phyloP scores from a whole-genome alignment of 2,329 filamentous ascomycete genomes.

The Knufia fluminis region DNA sequence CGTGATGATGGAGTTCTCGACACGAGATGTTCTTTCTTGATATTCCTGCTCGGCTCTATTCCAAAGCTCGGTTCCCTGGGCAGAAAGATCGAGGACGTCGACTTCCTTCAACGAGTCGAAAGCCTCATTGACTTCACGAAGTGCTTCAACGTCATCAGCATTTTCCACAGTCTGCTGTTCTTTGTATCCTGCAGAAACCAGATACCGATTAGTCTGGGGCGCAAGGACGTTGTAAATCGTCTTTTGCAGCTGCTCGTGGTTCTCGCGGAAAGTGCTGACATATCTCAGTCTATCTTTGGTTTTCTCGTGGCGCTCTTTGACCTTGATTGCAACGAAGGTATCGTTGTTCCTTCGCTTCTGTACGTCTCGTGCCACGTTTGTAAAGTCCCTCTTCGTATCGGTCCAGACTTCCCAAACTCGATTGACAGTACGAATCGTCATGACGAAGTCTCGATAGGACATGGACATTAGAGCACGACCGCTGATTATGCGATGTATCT shows the following conservation, averaged over 20 bases:
- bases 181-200: conserved; percentile 45
- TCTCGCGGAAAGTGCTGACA: conserved; percentile 86
- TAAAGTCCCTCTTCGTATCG: conserved; percentile 93
- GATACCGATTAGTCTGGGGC: conserved; percentile 53
- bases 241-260: conserved; percentile 92
- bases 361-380: conserved; percentile 90
- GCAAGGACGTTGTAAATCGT: conserved; percentile 97
- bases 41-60: conserved; percentile 90
- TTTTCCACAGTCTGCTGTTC: conserved; percentile 73
- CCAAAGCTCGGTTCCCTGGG: conserved; percentile 84
- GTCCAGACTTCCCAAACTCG: conserved; percentile 90
- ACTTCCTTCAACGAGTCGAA: conserved; percentile 93
- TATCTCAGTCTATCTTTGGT: conserved; percentile 88
- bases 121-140: conserved; percentile 89
- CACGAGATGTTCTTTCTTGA: conserved; percentile 91
- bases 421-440: conserved; percentile 72
- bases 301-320: conserved; percentile 74
- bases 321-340: conserved; percentile 90
- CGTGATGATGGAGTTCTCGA: conserved; percentile 98
- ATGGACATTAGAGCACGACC: conserved; percentile 85
- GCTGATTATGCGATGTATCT: conserved; percentile 74
- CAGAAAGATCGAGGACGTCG: conserved; percentile 83
- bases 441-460: conserved; percentile 81
- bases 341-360: conserved; percentile 90
- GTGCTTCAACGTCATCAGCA: conserved; percentile 92